Evolutionary conservation across 106 monocot species (phyloP), one percentile per base, ranked within the genome.

Genomic region (Phalaenopsis aphrodite): DNA sequence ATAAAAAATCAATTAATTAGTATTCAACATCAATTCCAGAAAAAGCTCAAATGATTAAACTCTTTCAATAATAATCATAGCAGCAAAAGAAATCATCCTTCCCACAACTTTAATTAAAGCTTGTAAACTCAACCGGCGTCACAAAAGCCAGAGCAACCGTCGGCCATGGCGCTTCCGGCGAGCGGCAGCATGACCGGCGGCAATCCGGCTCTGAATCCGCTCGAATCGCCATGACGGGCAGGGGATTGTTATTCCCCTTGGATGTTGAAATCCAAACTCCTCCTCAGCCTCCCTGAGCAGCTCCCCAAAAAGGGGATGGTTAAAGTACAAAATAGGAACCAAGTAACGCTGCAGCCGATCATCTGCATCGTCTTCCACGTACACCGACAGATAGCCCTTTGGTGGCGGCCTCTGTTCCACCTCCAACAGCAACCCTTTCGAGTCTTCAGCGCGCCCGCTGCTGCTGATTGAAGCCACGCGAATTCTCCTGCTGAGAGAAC

Each of bases 251-350:
- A 82, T 82, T 24, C 56, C 81, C 1, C 58, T 57, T 12, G 21
- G 39, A 10, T 82, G 82, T 0, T 82, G 43, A 38, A 76, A 82
- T 76, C 82, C 76, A 75, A 76, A 82, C 65, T 82, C 76, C 47
- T 42, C 65, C 81, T 76, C 65, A 6, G 82, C 75, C 18, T 82
- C 82, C 47, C 47, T 82, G 5, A 76, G 66, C 15, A 77, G 66
- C 82, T 76, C 82, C 36, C 43, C 36, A 38, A 82, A 82, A 12
- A 82, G 47, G 5, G 82, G 82, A 24, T 77, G 65, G 47, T 82
- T 82, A 8, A 76, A 65, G 19, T 82, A 66, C 0, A 66, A 37
- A 14, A 76, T 65, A 58, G 82, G 64, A 56, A 76, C 82, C 56
- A 77, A n/a, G 24, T 79, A 79, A 18, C 79, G 46, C 79, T 45